These are phyloP conservation scores for Fusarium mangiferae DNA, from an alignment of 2,329 filamentous ascomycete genomes.

Conservation along the genomic window DNA sequence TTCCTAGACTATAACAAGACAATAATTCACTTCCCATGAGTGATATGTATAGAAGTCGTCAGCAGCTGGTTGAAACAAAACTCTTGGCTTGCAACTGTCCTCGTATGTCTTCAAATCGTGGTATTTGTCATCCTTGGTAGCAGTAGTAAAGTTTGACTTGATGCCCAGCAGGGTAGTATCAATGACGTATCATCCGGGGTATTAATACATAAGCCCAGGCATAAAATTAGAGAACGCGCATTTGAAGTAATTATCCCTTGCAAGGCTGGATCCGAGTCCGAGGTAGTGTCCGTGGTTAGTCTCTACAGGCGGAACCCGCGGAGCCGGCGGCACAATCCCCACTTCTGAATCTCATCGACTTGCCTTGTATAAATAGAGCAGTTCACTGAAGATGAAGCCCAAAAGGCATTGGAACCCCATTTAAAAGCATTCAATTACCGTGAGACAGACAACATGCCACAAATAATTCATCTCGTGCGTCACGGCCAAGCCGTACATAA, in stretches of 20 bases:
- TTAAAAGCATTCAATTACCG: rapidly evolving
- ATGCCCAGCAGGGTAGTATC: background rate
- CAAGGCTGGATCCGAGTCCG: background rate
- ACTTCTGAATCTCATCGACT: rapidly evolving
- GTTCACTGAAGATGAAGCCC: rapidly evolving
- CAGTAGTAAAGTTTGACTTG: rapidly evolving
- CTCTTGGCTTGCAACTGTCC: rapidly evolving
- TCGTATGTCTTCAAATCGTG: background rate
- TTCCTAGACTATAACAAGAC: rapidly evolving
- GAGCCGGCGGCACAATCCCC: background rate
- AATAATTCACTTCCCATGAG: too few relatives aligned
- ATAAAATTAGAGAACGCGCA: background rate
- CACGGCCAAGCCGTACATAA: background rate
- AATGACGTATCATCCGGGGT: background rate
- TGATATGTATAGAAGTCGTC: background rate
- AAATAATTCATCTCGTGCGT: background rate
- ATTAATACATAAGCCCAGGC: rapidly evolving
- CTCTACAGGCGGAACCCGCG: background rate
- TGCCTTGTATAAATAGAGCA: background rate
- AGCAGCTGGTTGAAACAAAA: too few relatives aligned
- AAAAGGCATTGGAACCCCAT: rapidly evolving
- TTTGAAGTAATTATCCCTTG: rapidly evolving
- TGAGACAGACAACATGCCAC: background rate
- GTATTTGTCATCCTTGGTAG: background rate
- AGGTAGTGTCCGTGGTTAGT: background rate